Evolutionary conservation across 2,329 filamentous ascomycete genomes (phyloP).

Genomic region (Alternaria angustiovoidea): DNA sequence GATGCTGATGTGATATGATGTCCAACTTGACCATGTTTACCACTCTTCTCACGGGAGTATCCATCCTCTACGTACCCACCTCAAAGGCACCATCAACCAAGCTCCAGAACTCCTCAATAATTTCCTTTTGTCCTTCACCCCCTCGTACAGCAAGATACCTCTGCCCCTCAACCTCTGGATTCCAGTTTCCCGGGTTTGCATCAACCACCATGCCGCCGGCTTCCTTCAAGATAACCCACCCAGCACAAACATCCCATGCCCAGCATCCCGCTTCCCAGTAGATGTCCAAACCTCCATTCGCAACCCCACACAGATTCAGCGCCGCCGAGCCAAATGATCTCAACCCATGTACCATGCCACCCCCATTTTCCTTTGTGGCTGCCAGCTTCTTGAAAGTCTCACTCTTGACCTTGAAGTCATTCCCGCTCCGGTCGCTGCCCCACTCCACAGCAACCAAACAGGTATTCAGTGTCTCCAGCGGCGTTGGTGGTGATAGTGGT

Average conservation of each 20-base stretch:
- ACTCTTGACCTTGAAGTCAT: slow-evolving; percentile 75
- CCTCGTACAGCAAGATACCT: slow-evolving; percentile 61
- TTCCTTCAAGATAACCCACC: slow-evolving; percentile 78
- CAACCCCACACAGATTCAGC: slow-evolving; percentile 76
- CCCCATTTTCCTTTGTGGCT: slow-evolving; percentile 66
- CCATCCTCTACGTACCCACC: slow-evolving; percentile 44
- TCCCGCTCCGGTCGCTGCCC: slow-evolving; percentile 72
- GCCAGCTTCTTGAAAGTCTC: slow-evolving; percentile 67
- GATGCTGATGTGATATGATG: slow-evolving; percentile 12
- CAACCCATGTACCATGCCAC: slow-evolving; percentile 78
- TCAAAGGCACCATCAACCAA: slow-evolving; percentile 56
- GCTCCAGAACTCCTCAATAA: slow-evolving; percentile 61
- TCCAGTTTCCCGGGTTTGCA: slow-evolving; percentile 77
- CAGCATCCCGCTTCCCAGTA: slow-evolving; percentile 89
- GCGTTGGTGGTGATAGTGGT: slow-evolving; percentile 62
- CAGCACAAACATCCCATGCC: slow-evolving; percentile 86
- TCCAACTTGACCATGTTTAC: background rate
- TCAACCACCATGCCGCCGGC: slow-evolving; percentile 76
- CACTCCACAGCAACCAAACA: slow-evolving; percentile 77
- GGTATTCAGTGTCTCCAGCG: slow-evolving; percentile 67
- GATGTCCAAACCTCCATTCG: slow-evolving; percentile 73
- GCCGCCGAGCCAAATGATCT: slow-evolving; percentile 77
- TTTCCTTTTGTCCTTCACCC: slow-evolving; percentile 55
- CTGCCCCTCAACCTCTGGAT: slow-evolving; percentile 64
- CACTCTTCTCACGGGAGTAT: background rate